phyloP scores from a whole-genome alignment of 2,329 filamentous ascomycete species.

The Ophiostoma populinum region DNA sequence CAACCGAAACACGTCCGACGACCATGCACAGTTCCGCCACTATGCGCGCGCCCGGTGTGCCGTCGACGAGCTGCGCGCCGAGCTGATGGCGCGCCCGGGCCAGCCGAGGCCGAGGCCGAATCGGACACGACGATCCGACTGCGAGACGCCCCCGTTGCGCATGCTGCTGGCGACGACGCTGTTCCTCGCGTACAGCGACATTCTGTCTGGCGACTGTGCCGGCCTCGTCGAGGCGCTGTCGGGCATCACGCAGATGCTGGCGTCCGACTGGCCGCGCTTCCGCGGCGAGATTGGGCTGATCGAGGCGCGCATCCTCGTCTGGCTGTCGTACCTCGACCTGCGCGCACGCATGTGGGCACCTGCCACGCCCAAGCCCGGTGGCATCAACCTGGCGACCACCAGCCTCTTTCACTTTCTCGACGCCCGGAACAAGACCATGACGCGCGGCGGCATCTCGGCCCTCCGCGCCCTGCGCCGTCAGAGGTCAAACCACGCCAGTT shows the following conservation, averaged over 20 bases:
- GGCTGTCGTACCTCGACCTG: conserved; percentile 7
- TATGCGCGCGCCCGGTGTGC: conserved; percentile 4
- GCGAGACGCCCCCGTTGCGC: too few relatives aligned
- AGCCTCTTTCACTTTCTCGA: too few relatives aligned
- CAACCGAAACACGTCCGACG: background rate
- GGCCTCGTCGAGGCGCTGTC: background rate
- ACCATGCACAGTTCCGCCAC: conserved; percentile 5
- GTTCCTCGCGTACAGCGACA: conserved; percentile 6
- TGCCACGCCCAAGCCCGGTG: background rate
- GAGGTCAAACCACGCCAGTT: too few relatives aligned
- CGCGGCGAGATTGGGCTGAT: conserved; percentile 1
- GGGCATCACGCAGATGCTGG: conserved; percentile 1
- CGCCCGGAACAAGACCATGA: too few relatives aligned
- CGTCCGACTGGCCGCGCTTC: conserved; percentile 5
- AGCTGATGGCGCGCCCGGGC: background rate
- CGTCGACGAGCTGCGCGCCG: background rate
- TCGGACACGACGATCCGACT: too few relatives aligned
- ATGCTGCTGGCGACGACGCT: too few relatives aligned
- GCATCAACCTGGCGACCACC: background rate
- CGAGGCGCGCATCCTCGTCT: conserved; percentile 7
- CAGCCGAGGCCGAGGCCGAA: too few relatives aligned
- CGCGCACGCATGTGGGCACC: conserved; percentile 2
- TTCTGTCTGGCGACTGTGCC: conserved; percentile 6
- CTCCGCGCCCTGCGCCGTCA: too few relatives aligned
- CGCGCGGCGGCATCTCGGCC: too few relatives aligned